These are phyloP conservation scores for Penicillium concentricum DNA, from an alignment of 2,329 filamentous ascomycete species.

Conservation along the genomic window DNA sequence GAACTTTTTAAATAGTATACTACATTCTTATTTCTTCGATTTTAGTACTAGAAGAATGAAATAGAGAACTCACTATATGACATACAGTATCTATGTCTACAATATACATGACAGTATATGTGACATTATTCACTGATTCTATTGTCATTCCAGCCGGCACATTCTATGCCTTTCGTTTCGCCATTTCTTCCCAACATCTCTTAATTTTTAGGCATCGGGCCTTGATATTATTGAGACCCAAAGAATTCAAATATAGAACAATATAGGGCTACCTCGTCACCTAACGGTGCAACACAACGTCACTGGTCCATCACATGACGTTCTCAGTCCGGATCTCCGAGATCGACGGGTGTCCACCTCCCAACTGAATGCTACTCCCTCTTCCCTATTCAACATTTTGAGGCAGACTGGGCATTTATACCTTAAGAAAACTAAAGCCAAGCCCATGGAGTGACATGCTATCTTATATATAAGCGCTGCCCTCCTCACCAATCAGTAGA, in stretches of 20 bases:
- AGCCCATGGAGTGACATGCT: not conserved
- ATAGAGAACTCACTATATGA: no score
- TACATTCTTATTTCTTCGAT: not conserved
- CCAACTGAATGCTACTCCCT: not conserved
- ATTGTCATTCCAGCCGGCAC: not conserved
- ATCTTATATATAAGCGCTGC: slow-evolving; percentile 1
- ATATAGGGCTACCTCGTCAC: not conserved
- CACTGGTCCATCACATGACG: slow-evolving; percentile 13
- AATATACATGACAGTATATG: not conserved
- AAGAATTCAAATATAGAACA: not conserved
- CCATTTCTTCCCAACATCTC: not conserved
- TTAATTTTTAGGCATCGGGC: not conserved
- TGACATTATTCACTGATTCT: not conserved
- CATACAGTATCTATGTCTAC: no score
- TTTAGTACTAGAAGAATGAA: not conserved
- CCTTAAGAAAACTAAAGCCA: not conserved
- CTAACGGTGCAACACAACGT: slow-evolving; percentile 1
- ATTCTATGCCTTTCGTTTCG: not conserved
- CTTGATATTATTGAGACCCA: not conserved
- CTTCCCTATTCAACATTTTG: not conserved
- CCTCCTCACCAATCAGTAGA: slow-evolving; percentile 18
- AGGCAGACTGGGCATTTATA: not conserved
- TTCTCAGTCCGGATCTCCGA: slow-evolving; percentile 10
- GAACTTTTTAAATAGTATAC: not conserved
- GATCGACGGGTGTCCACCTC: slow-evolving; percentile 7